A percentile compares a stretch with the other conserved stretches of the same genome.
Conservation (phyloP, 2,329 filamentous ascomycete genomes). For the Microcyclosporella mali region DNA sequence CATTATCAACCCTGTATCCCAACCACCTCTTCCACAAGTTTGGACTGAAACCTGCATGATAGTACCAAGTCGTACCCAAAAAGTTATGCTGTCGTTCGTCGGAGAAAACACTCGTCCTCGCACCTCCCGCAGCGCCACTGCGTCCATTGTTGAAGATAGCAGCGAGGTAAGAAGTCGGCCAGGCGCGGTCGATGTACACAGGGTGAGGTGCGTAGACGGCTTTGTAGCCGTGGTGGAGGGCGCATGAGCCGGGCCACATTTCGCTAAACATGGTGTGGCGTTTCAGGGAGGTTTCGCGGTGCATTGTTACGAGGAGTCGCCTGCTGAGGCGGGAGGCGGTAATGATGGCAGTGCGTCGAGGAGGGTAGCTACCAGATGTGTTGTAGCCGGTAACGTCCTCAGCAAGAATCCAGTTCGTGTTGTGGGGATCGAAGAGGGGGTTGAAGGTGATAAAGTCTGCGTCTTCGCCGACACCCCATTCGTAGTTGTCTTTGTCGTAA, state of each 20-base stretch:
- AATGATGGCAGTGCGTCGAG: slow-evolving; percentile 65
- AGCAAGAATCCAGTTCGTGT: slow-evolving; percentile 67
- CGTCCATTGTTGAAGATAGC: slow-evolving; percentile 52
- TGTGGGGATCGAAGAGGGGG: slow-evolving; percentile 65
- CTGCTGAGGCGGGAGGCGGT: slow-evolving; percentile 64
- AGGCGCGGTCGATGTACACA: slow-evolving; percentile 51
- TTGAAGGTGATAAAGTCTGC: slow-evolving; percentile 74
- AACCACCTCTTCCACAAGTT: slow-evolving; percentile 54
- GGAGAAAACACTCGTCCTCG: slow-evolving; percentile 43
- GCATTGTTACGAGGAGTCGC: slow-evolving; percentile 64
- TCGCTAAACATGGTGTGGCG: slow-evolving; percentile 71
- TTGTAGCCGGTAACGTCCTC: slow-evolving; percentile 67
- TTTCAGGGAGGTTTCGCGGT: slow-evolving; percentile 63
- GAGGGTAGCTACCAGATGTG: slow-evolving; percentile 46
- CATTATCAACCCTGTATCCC: slow-evolving; percentile 47
- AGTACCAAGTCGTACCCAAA: slow-evolving; percentile 49
- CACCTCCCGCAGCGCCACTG: slow-evolving; percentile 46
- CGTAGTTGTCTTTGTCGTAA: slow-evolving; percentile 50
- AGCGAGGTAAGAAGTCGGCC: slow-evolving; percentile 50
- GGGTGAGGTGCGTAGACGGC: slow-evolving; percentile 61
- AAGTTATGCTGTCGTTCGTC: slow-evolving; percentile 51
- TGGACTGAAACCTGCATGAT: slow-evolving; percentile 46
- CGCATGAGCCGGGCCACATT: slow-evolving; percentile 68
- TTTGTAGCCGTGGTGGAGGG: slow-evolving; percentile 71
- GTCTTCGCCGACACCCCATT: slow-evolving; percentile 64